These are phyloP conservation scores for Aspergillus niger DNA, from an alignment of 2,329 filamentous ascomycete species.

Conservation along the genomic window DNA sequence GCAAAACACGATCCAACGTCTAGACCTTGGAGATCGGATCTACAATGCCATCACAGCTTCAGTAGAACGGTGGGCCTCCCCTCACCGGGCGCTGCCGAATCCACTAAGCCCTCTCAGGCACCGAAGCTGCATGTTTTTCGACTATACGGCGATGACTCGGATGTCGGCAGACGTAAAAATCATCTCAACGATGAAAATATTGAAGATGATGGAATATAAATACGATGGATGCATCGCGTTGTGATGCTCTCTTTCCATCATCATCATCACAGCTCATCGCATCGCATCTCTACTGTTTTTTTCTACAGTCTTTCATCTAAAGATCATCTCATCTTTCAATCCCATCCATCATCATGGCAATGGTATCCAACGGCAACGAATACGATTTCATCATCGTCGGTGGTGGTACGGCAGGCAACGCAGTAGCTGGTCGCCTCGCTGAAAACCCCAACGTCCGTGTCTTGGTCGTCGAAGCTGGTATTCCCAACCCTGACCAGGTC, in stretches of 20 bases:
- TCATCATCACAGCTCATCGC: background rate
- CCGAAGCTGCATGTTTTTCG: background rate
- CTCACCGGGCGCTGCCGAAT: background rate
- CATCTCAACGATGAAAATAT: background rate
- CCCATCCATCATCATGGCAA: constrained; percentile 9
- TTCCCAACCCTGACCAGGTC: constrained; percentile 51
- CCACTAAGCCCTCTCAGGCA: background rate
- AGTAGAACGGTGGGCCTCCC: background rate
- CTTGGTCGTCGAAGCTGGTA: constrained; percentile 40
- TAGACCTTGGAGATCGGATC: too few species aligned
- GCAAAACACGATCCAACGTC: too few species aligned
- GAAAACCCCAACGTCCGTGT: constrained; percentile 51
- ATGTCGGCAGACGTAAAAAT: background rate
- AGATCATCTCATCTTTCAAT: background rate
- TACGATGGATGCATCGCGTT: background rate
- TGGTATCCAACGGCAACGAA: constrained; percentile 15
- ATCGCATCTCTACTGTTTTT: background rate
- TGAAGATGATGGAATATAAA: background rate
- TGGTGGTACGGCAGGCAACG: constrained; percentile 40
- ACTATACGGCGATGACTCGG: background rate
- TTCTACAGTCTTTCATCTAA: background rate
- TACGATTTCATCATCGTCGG: constrained; percentile 37
- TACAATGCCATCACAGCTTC: too few species aligned
- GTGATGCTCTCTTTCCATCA: background rate
- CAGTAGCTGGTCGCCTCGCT: constrained; percentile 55